Evolutionary conservation across 257 asterid species (phyloP).

Genomic region (Nicotiana benthamiana): DNA sequence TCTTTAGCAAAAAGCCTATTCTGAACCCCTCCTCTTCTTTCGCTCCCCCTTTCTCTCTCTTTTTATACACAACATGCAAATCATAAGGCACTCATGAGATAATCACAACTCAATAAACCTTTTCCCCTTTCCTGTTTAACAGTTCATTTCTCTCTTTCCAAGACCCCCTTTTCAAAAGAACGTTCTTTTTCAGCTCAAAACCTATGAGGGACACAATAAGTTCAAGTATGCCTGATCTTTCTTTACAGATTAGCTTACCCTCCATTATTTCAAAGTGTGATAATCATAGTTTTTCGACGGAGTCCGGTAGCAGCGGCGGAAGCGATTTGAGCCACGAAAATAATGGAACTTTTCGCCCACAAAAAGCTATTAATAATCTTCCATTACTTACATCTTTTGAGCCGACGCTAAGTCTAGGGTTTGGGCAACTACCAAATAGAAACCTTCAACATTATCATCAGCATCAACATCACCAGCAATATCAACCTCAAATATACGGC

Average conservation of each 20-base stretch:
- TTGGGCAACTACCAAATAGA: conserved; percentile 11
- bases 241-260: conserved; percentile 64
- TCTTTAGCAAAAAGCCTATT: conserved; percentile 25
- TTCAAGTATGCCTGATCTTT: conserved; percentile 54
- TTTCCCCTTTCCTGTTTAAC: neutral
- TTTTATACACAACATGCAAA: conserved; percentile 33
- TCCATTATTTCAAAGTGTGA: conserved; percentile 8
- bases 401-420: conserved; percentile 47
- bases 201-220: conserved; percentile 16
- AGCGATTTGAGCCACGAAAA: conserved; percentile 71
- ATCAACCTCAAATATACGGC: conserved; percentile 38
- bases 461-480: conserved; percentile 19
- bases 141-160: conserved; percentile 13
- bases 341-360: conserved; percentile 8
- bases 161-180: conserved; percentile 8
- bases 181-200: conserved; percentile 24
- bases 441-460: neutral
- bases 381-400: neutral
- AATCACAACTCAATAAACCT: conserved; percentile 13
- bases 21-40: neutral
- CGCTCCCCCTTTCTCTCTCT: neutral
- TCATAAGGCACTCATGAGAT: conserved; percentile 52
- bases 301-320: conserved; percentile 54
- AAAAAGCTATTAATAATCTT: conserved; percentile 2
- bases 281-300: conserved; percentile 3